Percentiles rank a stretch among this genome's conserved stretches.
phyloP scores from a whole-genome alignment of 306 rosid species.

The Purshia tridentata region DNA sequence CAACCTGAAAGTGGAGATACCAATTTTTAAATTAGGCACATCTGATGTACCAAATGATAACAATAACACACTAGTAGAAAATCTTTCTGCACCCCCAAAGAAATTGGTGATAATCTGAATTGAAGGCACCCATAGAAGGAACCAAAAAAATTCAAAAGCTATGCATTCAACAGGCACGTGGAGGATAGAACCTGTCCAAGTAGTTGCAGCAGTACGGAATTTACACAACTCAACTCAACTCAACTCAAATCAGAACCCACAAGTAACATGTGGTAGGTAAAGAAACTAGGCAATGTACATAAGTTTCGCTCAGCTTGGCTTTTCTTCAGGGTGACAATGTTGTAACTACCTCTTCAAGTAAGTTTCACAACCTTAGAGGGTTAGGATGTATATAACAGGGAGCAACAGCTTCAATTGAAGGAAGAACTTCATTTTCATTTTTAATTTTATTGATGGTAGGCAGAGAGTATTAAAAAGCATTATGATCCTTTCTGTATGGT shows the following conservation, averaged over 20 bases:
- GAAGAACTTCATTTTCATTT: neutral
- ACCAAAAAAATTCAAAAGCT: neutral
- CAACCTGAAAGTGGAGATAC: conserved; percentile 53
- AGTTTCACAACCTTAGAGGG: neutral
- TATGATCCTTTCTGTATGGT: neutral
- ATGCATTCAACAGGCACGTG: neutral
- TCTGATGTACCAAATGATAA: neutral
- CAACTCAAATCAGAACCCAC: conserved; percentile 6
- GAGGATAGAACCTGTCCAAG: neutral
- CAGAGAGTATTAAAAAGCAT: neutral
- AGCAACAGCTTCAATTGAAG: neutral
- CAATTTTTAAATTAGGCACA: neutral
- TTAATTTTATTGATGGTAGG: neutral
- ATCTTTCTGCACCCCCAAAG: neutral
- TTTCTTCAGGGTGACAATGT: neutral
- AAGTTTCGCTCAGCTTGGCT: neutral
- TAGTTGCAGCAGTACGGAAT: neutral
- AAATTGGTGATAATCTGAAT: neutral
- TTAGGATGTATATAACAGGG: neutral
- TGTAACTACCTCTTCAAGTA: neutral
- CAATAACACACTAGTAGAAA: neutral
- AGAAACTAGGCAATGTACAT: neutral
- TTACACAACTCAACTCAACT: neutral
- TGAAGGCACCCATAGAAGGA: neutral
- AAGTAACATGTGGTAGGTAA: neutral